Percentiles rank a stretch among this genome's conserved stretches.
These are phyloP conservation scores for Phalaenopsis hybrid DNA, from an alignment of 116 monocot species.

Conservation along the genomic window DNA sequence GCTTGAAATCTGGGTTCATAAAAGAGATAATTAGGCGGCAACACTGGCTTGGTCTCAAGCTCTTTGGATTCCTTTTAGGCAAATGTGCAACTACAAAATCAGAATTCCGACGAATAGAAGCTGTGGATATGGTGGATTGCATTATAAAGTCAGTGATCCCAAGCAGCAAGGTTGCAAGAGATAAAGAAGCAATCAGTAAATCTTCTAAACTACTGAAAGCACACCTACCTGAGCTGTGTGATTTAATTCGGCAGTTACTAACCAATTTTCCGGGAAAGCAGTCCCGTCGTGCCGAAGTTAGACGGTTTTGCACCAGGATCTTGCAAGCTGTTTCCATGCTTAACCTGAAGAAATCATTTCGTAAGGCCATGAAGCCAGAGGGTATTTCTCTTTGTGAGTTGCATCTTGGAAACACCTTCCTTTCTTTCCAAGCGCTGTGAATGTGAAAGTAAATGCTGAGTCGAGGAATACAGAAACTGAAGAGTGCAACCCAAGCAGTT, in stretches of 20 bases:
- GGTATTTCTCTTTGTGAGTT: slow-evolving; percentile 39
- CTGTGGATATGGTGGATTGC: slow-evolving; percentile 52
- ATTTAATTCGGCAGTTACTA: slow-evolving; percentile 44
- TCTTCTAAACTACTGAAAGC: slow-evolving; percentile 51
- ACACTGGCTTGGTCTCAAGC: slow-evolving; percentile 49
- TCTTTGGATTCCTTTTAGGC: slow-evolving; percentile 66
- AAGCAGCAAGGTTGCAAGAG: slow-evolving; percentile 20
- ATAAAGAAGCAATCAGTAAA: slow-evolving; percentile 27
- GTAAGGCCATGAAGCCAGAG: slow-evolving; percentile 58
- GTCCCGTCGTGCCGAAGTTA: slow-evolving; percentile 49
- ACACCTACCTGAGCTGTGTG: slow-evolving; percentile 40
- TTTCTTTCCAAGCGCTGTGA: slow-evolving; percentile 26
- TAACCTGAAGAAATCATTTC: slow-evolving; percentile 54
- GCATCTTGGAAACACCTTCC: slow-evolving; percentile 48
- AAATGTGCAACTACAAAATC: slow-evolving; percentile 50
- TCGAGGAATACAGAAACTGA: too few relatives aligned
- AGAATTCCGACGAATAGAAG: slow-evolving; percentile 65
- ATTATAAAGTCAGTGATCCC: slow-evolving; percentile 44
- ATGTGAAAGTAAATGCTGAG: neutral
- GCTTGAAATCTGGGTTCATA: slow-evolving; percentile 65
- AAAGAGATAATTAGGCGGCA: slow-evolving; percentile 69
- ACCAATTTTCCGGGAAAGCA: slow-evolving; percentile 56
- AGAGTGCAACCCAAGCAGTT: too few relatives aligned
- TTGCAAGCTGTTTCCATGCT: slow-evolving; percentile 36
- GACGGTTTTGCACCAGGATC: slow-evolving; percentile 47